Percentiles rank a stretch among this genome's conserved stretches.
These are phyloP conservation scores for Pseudopediastrum boryanum DNA, from an alignment of 139 green algal genomes.

Conservation along the genomic window DNA sequence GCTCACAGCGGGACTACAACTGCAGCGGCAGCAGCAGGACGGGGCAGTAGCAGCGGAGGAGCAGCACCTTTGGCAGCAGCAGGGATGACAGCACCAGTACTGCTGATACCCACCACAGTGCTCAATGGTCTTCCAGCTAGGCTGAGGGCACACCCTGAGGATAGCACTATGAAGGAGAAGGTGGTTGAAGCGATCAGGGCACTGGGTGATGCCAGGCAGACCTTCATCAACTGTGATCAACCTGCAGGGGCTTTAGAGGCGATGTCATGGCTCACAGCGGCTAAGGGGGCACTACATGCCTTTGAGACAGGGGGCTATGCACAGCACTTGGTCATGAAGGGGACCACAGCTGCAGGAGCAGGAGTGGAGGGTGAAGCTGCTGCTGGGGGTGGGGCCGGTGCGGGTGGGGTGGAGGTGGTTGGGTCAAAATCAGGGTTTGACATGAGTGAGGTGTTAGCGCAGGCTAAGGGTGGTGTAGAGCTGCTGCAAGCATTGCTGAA, in stretches of 20 bases:
- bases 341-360: too few species aligned
- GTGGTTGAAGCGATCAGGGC: constrained; percentile 12
- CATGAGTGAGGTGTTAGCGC: neutral
- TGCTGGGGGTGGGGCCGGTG: too few species aligned
- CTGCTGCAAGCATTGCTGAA: constrained; percentile 29
- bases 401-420: neutral
- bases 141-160: neutral
- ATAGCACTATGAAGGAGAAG: neutral
- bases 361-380: too few species aligned
- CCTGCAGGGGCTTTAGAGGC: constrained; percentile 16
- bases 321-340: too few species aligned
- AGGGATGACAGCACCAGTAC: neutral
- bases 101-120: too few species aligned
- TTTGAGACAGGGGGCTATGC: too few species aligned
- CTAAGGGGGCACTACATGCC: too few species aligned
- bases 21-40: neutral
- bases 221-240: constrained; percentile 7
- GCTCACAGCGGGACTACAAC: neutral
- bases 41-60: neutral
- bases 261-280: constrained; percentile 16
- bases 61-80: neutral
- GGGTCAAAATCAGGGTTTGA: neutral
- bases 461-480: neutral
- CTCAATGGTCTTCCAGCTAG: constrained; percentile 2
- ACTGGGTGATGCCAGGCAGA: neutral